Percentiles rank a stretch among this genome's conserved stretches.
Evolutionary conservation across 805 yeast genomes (phyloP).

Genomic region (Lachancea quebecensis): DNA sequence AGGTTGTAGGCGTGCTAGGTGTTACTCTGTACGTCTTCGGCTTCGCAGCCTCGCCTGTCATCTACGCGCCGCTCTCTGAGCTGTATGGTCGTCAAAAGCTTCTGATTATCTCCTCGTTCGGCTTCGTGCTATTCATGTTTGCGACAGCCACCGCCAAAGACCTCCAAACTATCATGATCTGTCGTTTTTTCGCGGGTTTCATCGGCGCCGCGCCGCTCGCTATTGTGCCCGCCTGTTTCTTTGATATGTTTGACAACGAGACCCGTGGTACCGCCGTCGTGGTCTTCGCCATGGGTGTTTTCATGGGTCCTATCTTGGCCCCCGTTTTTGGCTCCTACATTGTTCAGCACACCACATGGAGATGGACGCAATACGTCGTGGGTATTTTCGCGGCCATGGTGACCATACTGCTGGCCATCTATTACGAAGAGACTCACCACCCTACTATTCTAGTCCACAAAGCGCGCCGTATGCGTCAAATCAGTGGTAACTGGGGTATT

Average conservation of each 20-base stretch:
- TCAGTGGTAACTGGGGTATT: conserved; percentile 78
- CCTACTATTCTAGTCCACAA: conserved; percentile 57
- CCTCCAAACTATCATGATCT: conserved; percentile 65
- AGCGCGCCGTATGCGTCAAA: conserved; percentile 54
- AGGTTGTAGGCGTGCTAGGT: conserved; percentile 65
- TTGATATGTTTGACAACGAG: conserved; percentile 65
- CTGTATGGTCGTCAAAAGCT: conserved; percentile 64
- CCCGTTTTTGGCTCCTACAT: conserved; percentile 33
- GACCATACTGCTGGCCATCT: conserved; percentile 32
- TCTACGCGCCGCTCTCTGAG: conserved; percentile 89
- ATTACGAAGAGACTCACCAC: conserved; percentile 63
- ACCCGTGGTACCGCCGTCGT: conserved; percentile 72
- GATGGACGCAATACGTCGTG: conserved; percentile 72
- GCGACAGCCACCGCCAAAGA: conserved; percentile 77
- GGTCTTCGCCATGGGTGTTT: conserved; percentile 64
- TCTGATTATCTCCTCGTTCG: conserved; percentile 48
- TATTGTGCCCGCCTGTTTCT: conserved; percentile 79
- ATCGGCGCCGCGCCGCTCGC: conserved; percentile 82
- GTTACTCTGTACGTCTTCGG: conserved; percentile 84
- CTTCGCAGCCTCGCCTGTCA: conserved; percentile 85
- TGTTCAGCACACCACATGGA: conserved; percentile 65
- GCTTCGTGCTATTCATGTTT: conserved; percentile 54
- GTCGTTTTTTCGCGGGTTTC: conserved; percentile 75
- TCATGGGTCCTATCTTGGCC: conserved; percentile 24
- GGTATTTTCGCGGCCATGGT: conserved; percentile 50